A percentile compares a stretch with the other conserved stretches of the same genome.
Conservation (phyloP, 106 monocot species). For the Dioscorea alata region DNA sequence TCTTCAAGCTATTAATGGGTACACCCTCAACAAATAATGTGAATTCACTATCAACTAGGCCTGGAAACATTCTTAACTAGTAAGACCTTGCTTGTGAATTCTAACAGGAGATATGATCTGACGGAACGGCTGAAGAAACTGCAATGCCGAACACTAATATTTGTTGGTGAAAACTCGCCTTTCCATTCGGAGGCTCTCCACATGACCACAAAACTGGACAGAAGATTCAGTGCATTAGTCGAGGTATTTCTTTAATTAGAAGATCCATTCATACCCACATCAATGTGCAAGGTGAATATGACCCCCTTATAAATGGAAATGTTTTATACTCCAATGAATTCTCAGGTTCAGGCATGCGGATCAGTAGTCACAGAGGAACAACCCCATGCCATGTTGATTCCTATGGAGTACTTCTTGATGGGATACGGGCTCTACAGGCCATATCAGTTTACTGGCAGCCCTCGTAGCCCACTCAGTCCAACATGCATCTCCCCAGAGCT, state of each 20-base stretch:
- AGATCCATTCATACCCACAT: no score
- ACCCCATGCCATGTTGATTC: conserved; percentile 84
- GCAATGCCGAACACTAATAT: conserved; percentile 52
- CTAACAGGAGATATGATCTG: conserved; percentile 45
- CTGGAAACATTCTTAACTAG: no score
- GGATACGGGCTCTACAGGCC: conserved; percentile 75
- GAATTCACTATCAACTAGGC: no score
- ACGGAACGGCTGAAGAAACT: conserved; percentile 42
- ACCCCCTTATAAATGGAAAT: no score
- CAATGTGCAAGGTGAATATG: no score
- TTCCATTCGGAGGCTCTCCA: conserved; percentile 58
- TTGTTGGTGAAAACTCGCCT: conserved; percentile 62
- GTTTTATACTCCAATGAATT: no score
- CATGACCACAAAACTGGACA: conserved; percentile 56
- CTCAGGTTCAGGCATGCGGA: conserved; percentile 84
- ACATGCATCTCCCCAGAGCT: conserved; percentile 77
- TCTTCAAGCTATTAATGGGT: conserved; percentile 58
- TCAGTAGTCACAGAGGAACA: conserved; percentile 95
- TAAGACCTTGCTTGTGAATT: no score
- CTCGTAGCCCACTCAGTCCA: conserved; percentile 68
- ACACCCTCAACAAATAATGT: neutral
- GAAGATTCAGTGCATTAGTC: conserved; percentile 56
- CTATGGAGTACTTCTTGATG: conserved; percentile 77
- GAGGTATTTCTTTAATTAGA: conserved; percentile 33
- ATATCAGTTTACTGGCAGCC: conserved; percentile 49